These are phyloP conservation scores for Podila epigama DNA, from an alignment of 192 early-diverging fungal species.

Conservation along the genomic window DNA sequence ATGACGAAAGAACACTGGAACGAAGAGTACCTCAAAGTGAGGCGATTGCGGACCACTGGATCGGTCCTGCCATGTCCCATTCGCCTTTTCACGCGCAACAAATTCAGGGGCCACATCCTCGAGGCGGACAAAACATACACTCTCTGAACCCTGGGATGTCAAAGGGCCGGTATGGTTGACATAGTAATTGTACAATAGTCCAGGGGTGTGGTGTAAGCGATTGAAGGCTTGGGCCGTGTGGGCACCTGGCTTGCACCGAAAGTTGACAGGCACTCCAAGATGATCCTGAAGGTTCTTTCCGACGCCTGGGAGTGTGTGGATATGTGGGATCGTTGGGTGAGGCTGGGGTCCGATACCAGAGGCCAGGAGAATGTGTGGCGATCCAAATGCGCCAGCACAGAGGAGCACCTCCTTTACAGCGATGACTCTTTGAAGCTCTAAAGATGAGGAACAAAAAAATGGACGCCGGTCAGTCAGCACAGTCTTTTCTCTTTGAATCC, in stretches of 20 bases:
- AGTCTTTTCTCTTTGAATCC: too few relatives aligned
- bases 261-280: slow-evolving; percentile 31
- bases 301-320: slow-evolving; percentile 46
- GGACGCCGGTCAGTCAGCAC: not conserved
- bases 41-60: slow-evolving; percentile 31
- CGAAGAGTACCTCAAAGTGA: slow-evolving; percentile 32
- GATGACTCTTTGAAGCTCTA: slow-evolving; percentile 27
- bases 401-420: slow-evolving; percentile 51
- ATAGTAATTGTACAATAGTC: slow-evolving; percentile 16
- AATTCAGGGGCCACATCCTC: slow-evolving; percentile 41
- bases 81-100: slow-evolving; percentile 44
- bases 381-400: slow-evolving; percentile 50
- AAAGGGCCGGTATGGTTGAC: slow-evolving; percentile 16
- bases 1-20: slow-evolving; percentile 2
- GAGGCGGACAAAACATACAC: slow-evolving; percentile 21
- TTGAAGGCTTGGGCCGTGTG: not conserved
- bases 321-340: slow-evolving; percentile 38
- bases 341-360: slow-evolving; percentile 50
- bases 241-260: not conserved
- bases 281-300: slow-evolving; percentile 51
- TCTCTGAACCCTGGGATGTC: slow-evolving; percentile 14
- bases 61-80: slow-evolving; percentile 36
- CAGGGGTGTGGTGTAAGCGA: slow-evolving; percentile 3
- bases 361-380: slow-evolving; percentile 47
- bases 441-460: not conserved